phyloP scores from a whole-genome alignment of 1,284 basidiomycete species.

The Vanrija sp. region DNA sequence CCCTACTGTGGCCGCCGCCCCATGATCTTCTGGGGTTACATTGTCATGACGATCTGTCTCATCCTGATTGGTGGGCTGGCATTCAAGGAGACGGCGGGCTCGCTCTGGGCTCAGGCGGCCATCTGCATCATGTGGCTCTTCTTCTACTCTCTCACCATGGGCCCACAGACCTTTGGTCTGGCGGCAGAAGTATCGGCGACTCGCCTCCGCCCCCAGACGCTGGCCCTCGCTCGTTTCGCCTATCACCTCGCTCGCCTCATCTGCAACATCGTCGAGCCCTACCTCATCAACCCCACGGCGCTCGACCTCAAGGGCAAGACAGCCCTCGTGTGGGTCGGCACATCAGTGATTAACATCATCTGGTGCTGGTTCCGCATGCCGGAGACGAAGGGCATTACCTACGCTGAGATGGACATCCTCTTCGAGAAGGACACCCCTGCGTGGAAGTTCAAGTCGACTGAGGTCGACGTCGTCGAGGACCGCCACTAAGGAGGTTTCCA shows the following conservation, averaged over 20 bases:
- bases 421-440: slow-evolving; percentile 42
- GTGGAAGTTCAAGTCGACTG: slow-evolving; percentile 38
- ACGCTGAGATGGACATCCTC: slow-evolving; percentile 41
- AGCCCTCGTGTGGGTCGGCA: slow-evolving; percentile 42
- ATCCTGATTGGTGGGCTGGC: slow-evolving; percentile 25
- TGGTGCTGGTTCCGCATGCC: slow-evolving; percentile 30
- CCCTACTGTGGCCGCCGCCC: slow-evolving; percentile 21
- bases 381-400: slow-evolving; percentile 44
- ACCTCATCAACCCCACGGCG: neutral
- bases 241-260: slow-evolving; percentile 36
- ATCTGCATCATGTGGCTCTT: neutral
- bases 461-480: slow-evolving; percentile 31
- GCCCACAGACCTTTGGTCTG: slow-evolving; percentile 25
- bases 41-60: slow-evolving; percentile 10
- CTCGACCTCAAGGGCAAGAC: neutral
- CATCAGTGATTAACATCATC: neutral
- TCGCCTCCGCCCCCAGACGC: slow-evolving; percentile 52
- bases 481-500: too few relatives aligned
- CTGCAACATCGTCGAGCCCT: neutral
- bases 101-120: neutral
- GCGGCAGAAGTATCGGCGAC: slow-evolving; percentile 52
- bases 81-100: slow-evolving; percentile 16
- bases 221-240: slow-evolving; percentile 50
- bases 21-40: slow-evolving; percentile 21
- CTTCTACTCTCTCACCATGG: neutral